Evolutionary conservation across 805 yeast species (phyloP).

Genomic region (Nakazawaea populi): DNA sequence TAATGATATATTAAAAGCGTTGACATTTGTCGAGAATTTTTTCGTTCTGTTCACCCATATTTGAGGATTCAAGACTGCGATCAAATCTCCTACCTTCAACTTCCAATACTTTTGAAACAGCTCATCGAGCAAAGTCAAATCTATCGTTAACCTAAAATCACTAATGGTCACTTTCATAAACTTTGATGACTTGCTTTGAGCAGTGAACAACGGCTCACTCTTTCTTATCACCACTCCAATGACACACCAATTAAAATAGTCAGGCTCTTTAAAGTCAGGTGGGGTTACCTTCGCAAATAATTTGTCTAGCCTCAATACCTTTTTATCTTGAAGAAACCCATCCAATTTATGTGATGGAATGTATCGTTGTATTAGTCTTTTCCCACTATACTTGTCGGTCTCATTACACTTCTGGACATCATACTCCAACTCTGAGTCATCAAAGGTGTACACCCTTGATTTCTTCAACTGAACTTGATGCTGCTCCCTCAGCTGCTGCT

Average conservation of each 20-base stretch:
- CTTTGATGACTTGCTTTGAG: conserved; percentile 32
- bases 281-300: conserved; percentile 60
- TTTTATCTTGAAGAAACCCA: conserved; percentile 37
- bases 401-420: conserved; percentile 23
- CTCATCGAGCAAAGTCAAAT: conserved; percentile 57
- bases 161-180: conserved; percentile 61
- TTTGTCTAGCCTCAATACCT: conserved; percentile 51
- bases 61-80: conserved; percentile 72
- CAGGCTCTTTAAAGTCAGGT: conserved; percentile 65
- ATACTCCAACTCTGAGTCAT: background rate
- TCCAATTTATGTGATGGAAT: conserved; percentile 30
- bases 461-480: conserved; percentile 1
- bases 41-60: conserved; percentile 30
- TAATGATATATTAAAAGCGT: conserved; percentile 50
- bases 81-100: conserved; percentile 63
- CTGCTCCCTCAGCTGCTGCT: background rate
- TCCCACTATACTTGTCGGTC: conserved; percentile 40
- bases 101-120: conserved; percentile 73
- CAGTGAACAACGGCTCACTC: conserved; percentile 42
- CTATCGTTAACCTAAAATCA: conserved; percentile 56
- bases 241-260: conserved; percentile 71
- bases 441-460: conserved; percentile 7
- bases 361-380: conserved; percentile 40
- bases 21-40: conserved; percentile 18
- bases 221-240: conserved; percentile 65